Evolutionary conservation across 1,284 basidiomycete species (phyloP).

Genomic region (Papiliotrema fonsecae): DNA sequence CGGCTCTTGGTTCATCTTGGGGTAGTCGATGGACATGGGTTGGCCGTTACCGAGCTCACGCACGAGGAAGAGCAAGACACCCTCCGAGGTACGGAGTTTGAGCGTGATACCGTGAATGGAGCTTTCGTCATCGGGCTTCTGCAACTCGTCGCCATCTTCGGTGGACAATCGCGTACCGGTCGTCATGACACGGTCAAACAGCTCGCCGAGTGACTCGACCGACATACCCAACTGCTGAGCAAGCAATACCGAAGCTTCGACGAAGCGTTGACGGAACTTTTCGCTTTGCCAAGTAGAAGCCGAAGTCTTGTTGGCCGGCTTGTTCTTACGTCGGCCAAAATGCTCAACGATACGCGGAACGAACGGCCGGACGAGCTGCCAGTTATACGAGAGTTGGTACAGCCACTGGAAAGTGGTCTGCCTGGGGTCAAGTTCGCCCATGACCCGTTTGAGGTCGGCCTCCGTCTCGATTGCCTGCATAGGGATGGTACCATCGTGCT

Average conservation of each 20-base stretch:
- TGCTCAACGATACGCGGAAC: conserved; percentile 46
- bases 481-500: conserved; percentile 52
- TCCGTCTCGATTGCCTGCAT: conserved; percentile 53
- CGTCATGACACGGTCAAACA: conserved; percentile 54
- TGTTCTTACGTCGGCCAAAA: conserved; percentile 9
- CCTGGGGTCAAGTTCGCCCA: conserved; percentile 50
- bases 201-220: conserved; percentile 57
- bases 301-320: conserved; percentile 5
- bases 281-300: conserved; percentile 22
- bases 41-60: conserved; percentile 46
- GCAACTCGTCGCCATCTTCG: conserved; percentile 21
- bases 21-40: conserved; percentile 28
- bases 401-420: conserved; percentile 54
- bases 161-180: conserved; percentile 46
- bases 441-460: conserved; percentile 47
- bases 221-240: conserved; percentile 50
- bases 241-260: conserved; percentile 50
- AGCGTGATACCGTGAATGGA: conserved; percentile 47
- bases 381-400: conserved; percentile 53
- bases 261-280: conserved; percentile 50
- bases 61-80: conserved; percentile 53
- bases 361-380: conserved; percentile 50
- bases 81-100: conserved; percentile 41
- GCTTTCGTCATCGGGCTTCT: conserved; percentile 34
- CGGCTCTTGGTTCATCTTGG: conserved; percentile 21